Percentiles rank a stretch among this genome's conserved stretches.
phyloP scores from a whole-genome alignment of 192 early-diverging fungal genomes.

The Umbelopsis vinacea region DNA sequence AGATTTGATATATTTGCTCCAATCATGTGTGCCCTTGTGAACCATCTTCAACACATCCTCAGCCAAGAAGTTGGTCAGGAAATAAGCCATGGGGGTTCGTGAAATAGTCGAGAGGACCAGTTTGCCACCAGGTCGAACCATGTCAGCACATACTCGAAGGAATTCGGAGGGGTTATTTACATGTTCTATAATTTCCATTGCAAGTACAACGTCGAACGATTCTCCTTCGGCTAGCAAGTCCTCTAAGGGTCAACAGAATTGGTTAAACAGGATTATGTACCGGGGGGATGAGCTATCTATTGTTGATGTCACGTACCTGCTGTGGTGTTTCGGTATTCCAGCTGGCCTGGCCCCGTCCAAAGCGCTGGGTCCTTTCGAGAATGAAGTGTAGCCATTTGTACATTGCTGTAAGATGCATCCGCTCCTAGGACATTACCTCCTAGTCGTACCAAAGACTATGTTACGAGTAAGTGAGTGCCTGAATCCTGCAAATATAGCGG shows the following conservation, averaged over 20 bases:
- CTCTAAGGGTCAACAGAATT: constrained; percentile 48
- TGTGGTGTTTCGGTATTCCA: constrained; percentile 71
- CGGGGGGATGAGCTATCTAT: too few species aligned
- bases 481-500: background rate
- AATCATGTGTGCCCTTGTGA: constrained; percentile 84
- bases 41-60: constrained; percentile 82
- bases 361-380: constrained; percentile 69
- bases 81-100: constrained; percentile 73
- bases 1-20: constrained; percentile 83
- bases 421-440: constrained; percentile 76
- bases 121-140: constrained; percentile 63
- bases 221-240: constrained; percentile 51
- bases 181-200: constrained; percentile 94
- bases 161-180: constrained; percentile 77
- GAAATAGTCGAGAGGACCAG: constrained; percentile 93
- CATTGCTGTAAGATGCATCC: constrained; percentile 87
- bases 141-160: constrained; percentile 62
- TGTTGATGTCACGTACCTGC: constrained; percentile 44
- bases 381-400: constrained; percentile 79
- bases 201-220: constrained; percentile 80
- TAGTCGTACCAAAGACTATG: constrained; percentile 73
- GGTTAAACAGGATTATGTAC: background rate
- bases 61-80: constrained; percentile 82
- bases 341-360: constrained; percentile 45
- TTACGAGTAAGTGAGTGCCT: background rate